Evolutionary conservation across 75 land plant species (phyloP).

Genomic region (Selaginella tamariscina): DNA sequence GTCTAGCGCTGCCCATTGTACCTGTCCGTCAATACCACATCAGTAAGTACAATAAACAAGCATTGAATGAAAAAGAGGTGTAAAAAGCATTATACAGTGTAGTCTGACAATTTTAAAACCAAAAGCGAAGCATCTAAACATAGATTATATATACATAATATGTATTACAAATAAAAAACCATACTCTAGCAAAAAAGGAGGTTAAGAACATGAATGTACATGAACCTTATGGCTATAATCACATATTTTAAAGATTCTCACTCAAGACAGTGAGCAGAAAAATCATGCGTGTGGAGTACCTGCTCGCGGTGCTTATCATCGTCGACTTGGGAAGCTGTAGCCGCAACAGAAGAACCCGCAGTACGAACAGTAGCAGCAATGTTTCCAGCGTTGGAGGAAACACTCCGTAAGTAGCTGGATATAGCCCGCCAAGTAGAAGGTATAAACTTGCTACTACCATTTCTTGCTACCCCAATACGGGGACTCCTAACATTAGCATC

Average conservation of each 20-base stretch:
- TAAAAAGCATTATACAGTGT: background rate
- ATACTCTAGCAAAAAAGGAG: no score
- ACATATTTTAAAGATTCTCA: background rate
- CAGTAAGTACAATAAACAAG: background rate
- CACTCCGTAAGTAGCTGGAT: constrained; percentile 3
- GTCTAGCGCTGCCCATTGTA: constrained; percentile 3
- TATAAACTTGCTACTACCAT: constrained; percentile 2
- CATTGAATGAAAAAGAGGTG: background rate
- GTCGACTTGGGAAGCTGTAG: constrained; percentile 3
- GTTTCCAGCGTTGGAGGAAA: constrained; percentile 3
- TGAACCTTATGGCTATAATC: background rate
- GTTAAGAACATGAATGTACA: background rate
- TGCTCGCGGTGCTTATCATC: constrained; percentile 11
- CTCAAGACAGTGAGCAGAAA: background rate
- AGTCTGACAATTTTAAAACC: background rate
- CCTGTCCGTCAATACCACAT: background rate
- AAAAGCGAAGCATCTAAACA: background rate
- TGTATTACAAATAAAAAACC: no score
- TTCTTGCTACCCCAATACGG: background rate
- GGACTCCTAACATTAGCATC: background rate
- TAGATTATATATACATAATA: no score
- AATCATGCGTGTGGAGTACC: background rate
- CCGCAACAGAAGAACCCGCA: background rate
- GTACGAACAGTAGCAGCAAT: constrained; percentile 10
- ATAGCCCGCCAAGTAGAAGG: constrained; percentile 7